Evolutionary conservation across 2,329 filamentous ascomycete genomes (phyloP), one percentile per base, ranked within the genome.

Genomic region (Trichophaea hybrida): DNA sequence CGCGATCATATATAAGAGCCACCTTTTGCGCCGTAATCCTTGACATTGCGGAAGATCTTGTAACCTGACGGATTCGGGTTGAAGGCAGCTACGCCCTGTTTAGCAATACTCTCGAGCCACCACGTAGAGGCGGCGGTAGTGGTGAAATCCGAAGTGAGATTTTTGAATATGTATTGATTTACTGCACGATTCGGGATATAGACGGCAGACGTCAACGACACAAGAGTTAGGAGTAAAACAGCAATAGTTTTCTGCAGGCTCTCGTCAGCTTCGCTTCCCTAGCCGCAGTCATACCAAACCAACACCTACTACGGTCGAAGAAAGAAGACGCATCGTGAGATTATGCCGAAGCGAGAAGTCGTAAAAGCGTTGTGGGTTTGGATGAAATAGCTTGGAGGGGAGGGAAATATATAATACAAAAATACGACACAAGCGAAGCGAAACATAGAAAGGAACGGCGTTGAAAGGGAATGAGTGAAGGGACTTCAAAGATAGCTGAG

Each of bases 31-130:
- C 75, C 75, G 59, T 74, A 77, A 69, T 76, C 75, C 66, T 71
- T 75, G 31, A 77, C 75, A 61, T 76, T 77, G 48, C 75, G 73
- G 62, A 76, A 77, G 6, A 76, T 74, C n/a, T 70, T 68, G 58
- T 76, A 76, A 34, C 70, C 72, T 13, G 68, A 55, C 4, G 63
- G 59, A 53, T 70, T 67, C 5, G 66, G 69, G 46, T 71, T 74
- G 67, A 72, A 76, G 38, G 75, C 74, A 7, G 75, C 74, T 59
- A 73, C 60, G 10, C 75, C 74, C 63, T 74, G 72, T 63, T 77
- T 67, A n/a, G 69, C 59, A 50, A 73, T 70, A 17, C 66, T 63
- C 61, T 70, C 70, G 58, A 70, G 69, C 71, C 70, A 72, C 44
- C 58, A 67, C 12, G n/a, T 51, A 6, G 48, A 51, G 31, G 15